Conservation (phyloP, 148 eudicot species). For the Rhododendron molle region DNA sequence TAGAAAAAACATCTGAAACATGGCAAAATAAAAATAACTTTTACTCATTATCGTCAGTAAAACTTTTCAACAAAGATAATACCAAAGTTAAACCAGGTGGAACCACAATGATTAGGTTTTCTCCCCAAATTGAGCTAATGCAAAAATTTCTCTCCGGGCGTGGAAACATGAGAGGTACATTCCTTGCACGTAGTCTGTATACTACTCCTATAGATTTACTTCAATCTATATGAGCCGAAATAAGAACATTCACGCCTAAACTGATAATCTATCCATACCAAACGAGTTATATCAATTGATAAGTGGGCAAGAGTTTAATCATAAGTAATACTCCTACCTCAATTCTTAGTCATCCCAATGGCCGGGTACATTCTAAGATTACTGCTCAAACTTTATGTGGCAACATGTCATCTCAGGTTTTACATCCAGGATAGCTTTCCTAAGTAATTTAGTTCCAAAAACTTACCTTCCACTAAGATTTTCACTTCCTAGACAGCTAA, state of each 20-base stretch:
- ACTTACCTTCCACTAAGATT: neutral
- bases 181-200: neutral
- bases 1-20: constrained; percentile 81
- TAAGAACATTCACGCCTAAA: constrained; percentile 15
- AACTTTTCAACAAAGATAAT: neutral
- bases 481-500: neutral
- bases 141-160: neutral
- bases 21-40: neutral
- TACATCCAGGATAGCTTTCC: neutral
- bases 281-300: constrained; percentile 7
- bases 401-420: neutral
- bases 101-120: neutral
- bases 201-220: neutral
- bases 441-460: neutral
- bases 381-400: neutral
- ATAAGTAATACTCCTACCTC: neutral
- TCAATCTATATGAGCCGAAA: neutral
- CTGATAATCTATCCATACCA: constrained; percentile 14
- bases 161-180: neutral
- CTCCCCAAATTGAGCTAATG: neutral
- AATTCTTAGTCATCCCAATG: neutral
- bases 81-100: neutral
- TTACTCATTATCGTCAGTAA: neutral
- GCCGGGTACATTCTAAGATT: neutral
- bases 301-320: constrained; percentile 1